phyloP scores from a whole-genome alignment of 176 grass and related monocot species.

The Saccharum spontaneum region DNA sequence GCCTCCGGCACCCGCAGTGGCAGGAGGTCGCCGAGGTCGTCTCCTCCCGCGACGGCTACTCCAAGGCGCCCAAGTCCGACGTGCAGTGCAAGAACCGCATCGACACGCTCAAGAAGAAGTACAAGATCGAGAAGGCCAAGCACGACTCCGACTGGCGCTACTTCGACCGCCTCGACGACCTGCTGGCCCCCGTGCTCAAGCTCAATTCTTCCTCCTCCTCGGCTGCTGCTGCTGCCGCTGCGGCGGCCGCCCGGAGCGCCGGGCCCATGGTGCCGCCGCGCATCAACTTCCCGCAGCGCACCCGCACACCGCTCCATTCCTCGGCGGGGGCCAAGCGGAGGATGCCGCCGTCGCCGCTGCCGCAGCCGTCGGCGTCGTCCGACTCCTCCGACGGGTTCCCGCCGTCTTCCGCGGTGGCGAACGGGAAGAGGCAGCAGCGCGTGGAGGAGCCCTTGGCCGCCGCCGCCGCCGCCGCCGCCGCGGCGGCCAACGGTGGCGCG shows the following conservation, averaged over 20 bases:
- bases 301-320: constrained; percentile 42
- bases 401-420: constrained; percentile 29
- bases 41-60: constrained; percentile 82
- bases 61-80: constrained; percentile 71
- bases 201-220: neutral
- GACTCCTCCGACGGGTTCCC: constrained; percentile 94
- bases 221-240: neutral
- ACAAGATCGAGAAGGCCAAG: constrained; percentile 81
- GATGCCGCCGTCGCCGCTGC: constrained; percentile 47
- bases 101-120: constrained; percentile 99
- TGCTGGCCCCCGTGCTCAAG: constrained; percentile 67
- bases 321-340: constrained; percentile 35
- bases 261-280: constrained; percentile 41
- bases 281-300: constrained; percentile 71
- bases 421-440: constrained; percentile 50
- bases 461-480: neutral
- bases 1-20: constrained; percentile 93
- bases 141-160: constrained; percentile 60
- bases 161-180: constrained; percentile 74
- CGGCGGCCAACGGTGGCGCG: constrained; percentile 23
- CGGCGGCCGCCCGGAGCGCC: neutral
- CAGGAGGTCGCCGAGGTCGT: constrained; percentile 95
- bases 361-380: constrained; percentile 42
- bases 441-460: constrained; percentile 13
- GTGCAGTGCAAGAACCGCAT: constrained; percentile 98